phyloP scores from a whole-genome alignment of 305 asterid species.

The Euphrasia arctica region DNA sequence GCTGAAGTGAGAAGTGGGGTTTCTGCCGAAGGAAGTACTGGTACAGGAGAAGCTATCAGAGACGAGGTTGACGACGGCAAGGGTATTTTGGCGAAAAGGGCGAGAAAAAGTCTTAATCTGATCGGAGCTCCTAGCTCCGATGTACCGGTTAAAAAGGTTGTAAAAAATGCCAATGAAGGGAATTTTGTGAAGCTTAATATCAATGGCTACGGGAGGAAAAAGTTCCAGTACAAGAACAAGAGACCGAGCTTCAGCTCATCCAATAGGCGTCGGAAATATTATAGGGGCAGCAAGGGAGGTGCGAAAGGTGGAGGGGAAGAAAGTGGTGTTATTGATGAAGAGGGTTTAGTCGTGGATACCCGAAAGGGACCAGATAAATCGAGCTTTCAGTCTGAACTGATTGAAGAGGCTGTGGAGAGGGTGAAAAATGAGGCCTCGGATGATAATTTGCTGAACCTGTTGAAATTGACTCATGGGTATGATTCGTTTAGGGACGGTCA shows the following conservation, averaged over 20 bases:
- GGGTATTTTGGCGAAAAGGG: conserved; percentile 28
- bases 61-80: conserved; percentile 25
- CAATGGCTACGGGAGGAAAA: conserved; percentile 86
- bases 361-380: conserved; percentile 33
- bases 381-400: conserved; percentile 31
- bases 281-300: conserved; percentile 38
- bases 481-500: conserved; percentile 87
- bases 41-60: conserved; percentile 23
- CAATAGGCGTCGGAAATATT: conserved; percentile 40
- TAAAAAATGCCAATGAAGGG: conserved; percentile 56
- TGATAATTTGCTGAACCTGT: conserved; percentile 65
- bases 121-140: conserved; percentile 43
- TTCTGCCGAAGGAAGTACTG: conserved; percentile 23
- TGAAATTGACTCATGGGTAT: conserved; percentile 72
- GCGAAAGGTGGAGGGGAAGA: conserved; percentile 41
- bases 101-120: conserved; percentile 46
- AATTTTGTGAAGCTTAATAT: conserved; percentile 95
- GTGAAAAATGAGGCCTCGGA: conserved; percentile 66
- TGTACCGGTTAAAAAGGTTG: conserved; percentile 36
- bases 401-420: conserved; percentile 65
- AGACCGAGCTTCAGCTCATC: conserved; percentile 42
- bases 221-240: conserved; percentile 52
- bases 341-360: conserved; percentile 44
- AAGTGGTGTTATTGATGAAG: conserved; percentile 50
- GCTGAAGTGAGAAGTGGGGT: conserved; percentile 27